Evolutionary conservation across 2,329 filamentous ascomycete genomes (phyloP), one percentile per base, ranked within the genome.

Genomic region (Botrytis pseudocinerea): DNA sequence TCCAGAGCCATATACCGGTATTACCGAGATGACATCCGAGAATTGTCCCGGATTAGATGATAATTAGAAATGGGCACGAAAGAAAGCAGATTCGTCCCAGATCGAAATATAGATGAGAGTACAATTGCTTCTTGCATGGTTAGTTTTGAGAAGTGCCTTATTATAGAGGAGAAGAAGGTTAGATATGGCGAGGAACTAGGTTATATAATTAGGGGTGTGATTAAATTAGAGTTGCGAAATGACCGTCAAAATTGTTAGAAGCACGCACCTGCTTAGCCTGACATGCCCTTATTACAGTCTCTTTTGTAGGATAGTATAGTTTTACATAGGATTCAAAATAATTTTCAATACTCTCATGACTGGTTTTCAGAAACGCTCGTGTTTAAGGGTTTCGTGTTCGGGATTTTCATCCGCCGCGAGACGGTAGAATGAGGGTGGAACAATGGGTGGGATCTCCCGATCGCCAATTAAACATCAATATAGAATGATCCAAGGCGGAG

Each of bases 21-120:
- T 90, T 68, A 84, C 48, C 25, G 25, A 80, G 0, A 79, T 82
- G 40, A 85, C 83, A 0, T 86, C 84, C 9, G 87, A 90, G 80
- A 79, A 84, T 66, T 90, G 88, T 73, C 83, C 87, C 0, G 87
- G 87, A 0, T 77, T 90, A 73, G 87, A 89, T 73, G 35, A 25
- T 46, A 69, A n/a, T n/a, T 48, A 69, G 38, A 66, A 66, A 32
- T 3, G 51, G n/a, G 3, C n/a, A 4, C 16, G 51, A 28, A 57
- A 57, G 51, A 57, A 7, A 28, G 6, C 7, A 32, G 14, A 57
- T 28, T 57, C n/a, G n/a, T 18, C 16, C n/a, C 14, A 9, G 51
- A 32, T 4, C n/a, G n/a, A 57, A 8, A 28, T 8, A 5, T 32
- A 57, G 51, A 57, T 28, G 14, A 28, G n/a, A 18, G n/a, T 18